Conservation (phyloP, 2,329 filamentous ascomycete genomes). For the Magnaporthiopsis incrustans region DNA sequence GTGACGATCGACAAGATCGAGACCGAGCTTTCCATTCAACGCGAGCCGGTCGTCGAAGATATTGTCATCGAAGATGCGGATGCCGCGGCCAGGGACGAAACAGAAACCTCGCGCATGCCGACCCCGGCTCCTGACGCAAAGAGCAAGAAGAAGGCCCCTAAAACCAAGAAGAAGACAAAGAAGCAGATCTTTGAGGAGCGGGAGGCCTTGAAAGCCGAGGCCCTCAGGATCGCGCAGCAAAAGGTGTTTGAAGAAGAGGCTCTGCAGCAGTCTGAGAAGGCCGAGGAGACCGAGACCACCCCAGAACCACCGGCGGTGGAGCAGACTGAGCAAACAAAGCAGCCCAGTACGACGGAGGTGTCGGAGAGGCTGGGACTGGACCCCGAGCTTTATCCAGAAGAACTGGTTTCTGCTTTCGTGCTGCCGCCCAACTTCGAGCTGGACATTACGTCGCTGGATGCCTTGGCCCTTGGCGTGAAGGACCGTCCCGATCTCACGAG, state of each 20-base stretch:
- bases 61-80: conserved; percentile 37
- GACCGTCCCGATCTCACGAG: conserved; percentile 42
- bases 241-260: conserved; percentile 38
- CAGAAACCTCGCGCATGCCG: conserved; percentile 35
- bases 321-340: conserved; percentile 12
- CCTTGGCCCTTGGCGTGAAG: conserved; percentile 31
- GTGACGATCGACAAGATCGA: conserved; percentile 49
- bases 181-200: conserved; percentile 66
- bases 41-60: conserved; percentile 40
- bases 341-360: conserved; percentile 16
- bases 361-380: conserved; percentile 21
- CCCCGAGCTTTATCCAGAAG: conserved; percentile 41
- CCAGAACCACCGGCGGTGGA: conserved; percentile 2
- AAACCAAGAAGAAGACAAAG: conserved; percentile 72
- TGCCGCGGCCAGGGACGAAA: conserved; percentile 35
- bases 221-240: conserved; percentile 19
- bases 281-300: conserved; percentile 22
- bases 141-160: conserved; percentile 51
- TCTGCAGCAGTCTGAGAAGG: conserved; percentile 24
- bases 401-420: conserved; percentile 35
- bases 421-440: conserved; percentile 37
- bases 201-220: conserved; percentile 48
- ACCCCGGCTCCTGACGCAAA: conserved; percentile 37
- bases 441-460: conserved; percentile 36
- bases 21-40: conserved; percentile 36